Evolutionary conservation across 2,329 filamentous ascomycete genomes (phyloP), one percentile per base, ranked within the genome.

Genomic region (Penicillium sp.): DNA sequence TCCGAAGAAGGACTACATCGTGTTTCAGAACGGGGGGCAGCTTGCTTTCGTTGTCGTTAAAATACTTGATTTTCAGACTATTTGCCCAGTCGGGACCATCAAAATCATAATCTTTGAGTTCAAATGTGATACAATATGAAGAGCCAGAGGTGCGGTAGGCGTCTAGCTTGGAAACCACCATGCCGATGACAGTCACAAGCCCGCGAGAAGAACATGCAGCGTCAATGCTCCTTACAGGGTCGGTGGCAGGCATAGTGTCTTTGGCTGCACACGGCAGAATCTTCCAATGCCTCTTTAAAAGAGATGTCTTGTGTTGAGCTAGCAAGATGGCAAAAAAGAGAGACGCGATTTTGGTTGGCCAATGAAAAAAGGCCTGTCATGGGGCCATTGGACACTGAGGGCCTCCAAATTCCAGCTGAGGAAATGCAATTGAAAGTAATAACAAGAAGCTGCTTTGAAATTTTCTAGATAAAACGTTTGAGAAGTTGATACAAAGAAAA

Each of bases 1-100:
- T 71, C 44, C 82, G 80, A 14, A 92, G 63, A 5, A 91, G 70
- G 5, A 91, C 75, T n/a, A 90, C 77, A 72, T 93, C 90, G 5
- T 83, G 82, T 3, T 75, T 70, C 19, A 71, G 64, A 19, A 84
- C 71, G 13, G 72, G 69, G 5, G 84, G 82, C 22, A 84, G 59
- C 24, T 67, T 48, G 26, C 62, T 64, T 44, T 79, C 64, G 48
- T 80, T 54, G 1, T 78, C 71, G 27, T 80, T 77, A 70, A 95
- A 93, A 49, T 90, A 83, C 58, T 80, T 82, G 55, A 92, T 72
- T 59, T 75, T 77, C 48, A 77, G 66, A 14, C 80, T 64, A 59
- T 65, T 48, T 31, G 27, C 35, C 84, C 72, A 74, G 13, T 72
- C 68, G 26, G 67, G 60, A 5, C 75, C 72, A 43, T 80, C 72